These are phyloP conservation scores for Neurospora terricola DNA, from an alignment of 495 filamentous ascomycete species.

Conservation along the genomic window DNA sequence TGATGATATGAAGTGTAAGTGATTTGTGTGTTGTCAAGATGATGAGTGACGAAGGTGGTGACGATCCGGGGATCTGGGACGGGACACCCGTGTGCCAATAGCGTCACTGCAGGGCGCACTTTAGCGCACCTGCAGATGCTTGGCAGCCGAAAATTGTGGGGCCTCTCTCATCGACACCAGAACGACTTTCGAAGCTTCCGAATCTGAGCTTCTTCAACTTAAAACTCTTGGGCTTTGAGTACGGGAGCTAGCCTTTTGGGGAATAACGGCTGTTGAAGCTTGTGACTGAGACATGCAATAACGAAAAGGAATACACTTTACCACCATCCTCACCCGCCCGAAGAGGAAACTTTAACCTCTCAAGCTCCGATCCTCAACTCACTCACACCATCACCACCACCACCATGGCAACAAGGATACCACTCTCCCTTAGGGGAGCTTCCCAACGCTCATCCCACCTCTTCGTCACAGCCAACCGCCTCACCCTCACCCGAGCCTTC, in stretches of 20 bases:
- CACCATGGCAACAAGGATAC: conserved; percentile 8
- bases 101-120: neutral
- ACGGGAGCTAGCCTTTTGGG: neutral
- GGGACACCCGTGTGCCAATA: neutral
- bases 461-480: neutral
- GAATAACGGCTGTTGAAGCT: neutral
- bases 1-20: neutral
- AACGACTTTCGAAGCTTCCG: neutral
- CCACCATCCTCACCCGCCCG: neutral
- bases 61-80: neutral
- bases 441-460: neutral
- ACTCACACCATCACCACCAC: neutral
- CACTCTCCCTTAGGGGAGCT: neutral
- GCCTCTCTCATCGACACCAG: neutral
- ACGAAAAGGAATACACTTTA: neutral
- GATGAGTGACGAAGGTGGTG: neutral
- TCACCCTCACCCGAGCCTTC: neutral
- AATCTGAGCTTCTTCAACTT: neutral
- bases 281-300: neutral
- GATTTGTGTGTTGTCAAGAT: neutral
- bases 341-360: neutral
- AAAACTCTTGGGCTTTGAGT: neutral
- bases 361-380: neutral
- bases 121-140: neutral
- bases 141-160: neutral